These are phyloP conservation scores for Boletus sp. DNA, from an alignment of 1,284 basidiomycete species.

Conservation along the genomic window DNA sequence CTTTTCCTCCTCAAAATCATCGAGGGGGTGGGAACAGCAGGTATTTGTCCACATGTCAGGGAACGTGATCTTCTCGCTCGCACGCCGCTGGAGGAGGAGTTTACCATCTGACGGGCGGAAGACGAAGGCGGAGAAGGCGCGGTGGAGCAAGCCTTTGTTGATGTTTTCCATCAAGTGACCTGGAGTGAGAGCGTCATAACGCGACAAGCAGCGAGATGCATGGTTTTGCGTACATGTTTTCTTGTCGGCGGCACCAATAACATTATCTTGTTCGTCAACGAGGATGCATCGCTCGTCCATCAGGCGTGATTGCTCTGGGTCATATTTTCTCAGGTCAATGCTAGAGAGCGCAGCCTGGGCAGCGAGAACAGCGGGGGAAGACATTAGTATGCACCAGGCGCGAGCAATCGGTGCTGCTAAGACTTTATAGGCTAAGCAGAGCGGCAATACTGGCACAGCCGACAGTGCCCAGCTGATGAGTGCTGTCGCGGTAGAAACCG, in stretches of 20 bases:
- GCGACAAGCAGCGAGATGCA: not conserved
- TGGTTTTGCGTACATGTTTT: slow-evolving; percentile 77
- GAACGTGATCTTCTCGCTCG: slow-evolving; percentile 98
- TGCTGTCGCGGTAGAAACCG: not conserved
- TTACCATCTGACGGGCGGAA: slow-evolving; percentile 94
- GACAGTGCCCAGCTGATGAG: not conserved
- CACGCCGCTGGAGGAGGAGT: slow-evolving; percentile 93
- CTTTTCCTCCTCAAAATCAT: slow-evolving; percentile 84
- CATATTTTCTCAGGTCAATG: slow-evolving; percentile 74
- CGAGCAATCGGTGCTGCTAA: not conserved
- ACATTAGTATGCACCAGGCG: slow-evolving; percentile 35
- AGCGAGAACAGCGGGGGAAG: slow-evolving; percentile 55
- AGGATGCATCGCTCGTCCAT: slow-evolving; percentile 99
- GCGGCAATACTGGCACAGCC: not conserved
- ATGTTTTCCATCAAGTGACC: slow-evolving; percentile 99
- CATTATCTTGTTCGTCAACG: slow-evolving; percentile 84
- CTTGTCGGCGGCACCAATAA: slow-evolving; percentile 91
- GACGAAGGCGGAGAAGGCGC: slow-evolving; percentile 97
- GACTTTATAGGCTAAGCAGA: slow-evolving; percentile 6
- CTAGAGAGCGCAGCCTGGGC: slow-evolving; percentile 60
- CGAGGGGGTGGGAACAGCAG: slow-evolving; percentile 96
- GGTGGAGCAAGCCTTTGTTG: slow-evolving; percentile 89
- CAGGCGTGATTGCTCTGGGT: slow-evolving; percentile 77
- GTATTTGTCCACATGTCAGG: slow-evolving; percentile 99
- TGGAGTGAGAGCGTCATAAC: slow-evolving; percentile 4